Evolutionary conservation across 768 basidiomycete genomes (phyloP).

Genomic region (Tylopilus sp.): DNA sequence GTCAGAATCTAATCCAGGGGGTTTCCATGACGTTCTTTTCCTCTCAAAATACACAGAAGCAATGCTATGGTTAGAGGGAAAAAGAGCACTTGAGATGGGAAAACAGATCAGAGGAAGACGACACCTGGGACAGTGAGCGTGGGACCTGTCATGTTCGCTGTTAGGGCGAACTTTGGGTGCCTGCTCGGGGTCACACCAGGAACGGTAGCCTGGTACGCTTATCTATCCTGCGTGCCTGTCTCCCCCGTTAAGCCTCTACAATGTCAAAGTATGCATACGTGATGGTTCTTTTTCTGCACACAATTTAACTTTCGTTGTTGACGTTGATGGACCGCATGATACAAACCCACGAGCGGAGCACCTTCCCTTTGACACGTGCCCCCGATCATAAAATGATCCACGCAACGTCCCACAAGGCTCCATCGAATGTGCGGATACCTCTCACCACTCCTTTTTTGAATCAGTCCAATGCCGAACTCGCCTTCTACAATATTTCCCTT

Average conservation of each 20-base stretch:
- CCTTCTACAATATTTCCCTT: neutral
- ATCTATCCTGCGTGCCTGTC: neutral
- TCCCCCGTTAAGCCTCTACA: neutral
- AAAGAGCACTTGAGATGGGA: slow-evolving; percentile 66
- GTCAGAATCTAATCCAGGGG: neutral
- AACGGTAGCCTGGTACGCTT: neutral
- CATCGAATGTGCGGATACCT: neutral
- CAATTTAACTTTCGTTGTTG: neutral
- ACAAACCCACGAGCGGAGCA: neutral
- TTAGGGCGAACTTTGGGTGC: neutral
- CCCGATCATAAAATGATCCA: neutral
- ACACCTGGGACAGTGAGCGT: slow-evolving; percentile 13
- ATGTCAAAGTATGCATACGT: neutral
- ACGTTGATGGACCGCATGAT: neutral
- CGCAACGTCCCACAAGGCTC: neutral
- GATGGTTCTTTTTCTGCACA: neutral
- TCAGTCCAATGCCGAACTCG: neutral
- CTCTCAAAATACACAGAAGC: slow-evolving; percentile 48
- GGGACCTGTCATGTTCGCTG: neutral
- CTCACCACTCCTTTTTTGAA: neutral
- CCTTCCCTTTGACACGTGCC: neutral
- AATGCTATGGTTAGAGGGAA: slow-evolving; percentile 83
- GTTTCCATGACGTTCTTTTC: slow-evolving; percentile 3
- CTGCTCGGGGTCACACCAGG: neutral
- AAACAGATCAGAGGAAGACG: slow-evolving; percentile 51